Evolutionary conservation across 2,329 filamentous ascomycete genomes (phyloP).

Genomic region (Tolypocladium tundrense): DNA sequence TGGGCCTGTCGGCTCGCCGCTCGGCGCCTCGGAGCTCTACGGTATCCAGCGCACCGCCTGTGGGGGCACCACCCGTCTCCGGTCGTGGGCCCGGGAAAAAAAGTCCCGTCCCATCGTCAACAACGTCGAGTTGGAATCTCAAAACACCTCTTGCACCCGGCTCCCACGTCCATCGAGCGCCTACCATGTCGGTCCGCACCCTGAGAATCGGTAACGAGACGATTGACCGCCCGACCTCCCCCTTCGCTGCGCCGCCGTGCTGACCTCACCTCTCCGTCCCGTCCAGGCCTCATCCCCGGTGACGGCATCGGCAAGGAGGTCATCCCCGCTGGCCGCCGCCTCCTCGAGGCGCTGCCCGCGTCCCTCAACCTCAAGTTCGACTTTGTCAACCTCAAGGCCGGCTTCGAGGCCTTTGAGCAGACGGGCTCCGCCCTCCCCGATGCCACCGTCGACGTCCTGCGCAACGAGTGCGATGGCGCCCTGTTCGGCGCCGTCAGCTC

Average conservation of each 20-base stretch:
- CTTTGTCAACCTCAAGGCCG: slow-evolving; percentile 86
- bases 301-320: slow-evolving; percentile 98
- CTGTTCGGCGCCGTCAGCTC: slow-evolving; percentile 95
- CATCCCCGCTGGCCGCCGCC: slow-evolving; percentile 82
- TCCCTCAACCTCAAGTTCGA: slow-evolving; percentile 89
- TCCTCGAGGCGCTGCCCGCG: slow-evolving; percentile 87
- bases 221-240: neutral
- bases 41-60: neutral
- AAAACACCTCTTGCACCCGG: neutral
- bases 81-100: neutral
- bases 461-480: slow-evolving; percentile 86
- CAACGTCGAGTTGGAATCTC: neutral
- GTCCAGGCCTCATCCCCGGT: slow-evolving; percentile 84
- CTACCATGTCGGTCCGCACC: slow-evolving; percentile 29
- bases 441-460: slow-evolving; percentile 79
- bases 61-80: neutral
- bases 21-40: neutral
- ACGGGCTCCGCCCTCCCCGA: slow-evolving; percentile 84
- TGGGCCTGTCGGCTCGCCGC: neutral
- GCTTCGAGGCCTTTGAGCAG: slow-evolving; percentile 86
- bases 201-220: slow-evolving; percentile 27
- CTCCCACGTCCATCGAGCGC: neutral
- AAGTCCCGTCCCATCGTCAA: neutral
- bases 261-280: neutral
- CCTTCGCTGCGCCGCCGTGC: neutral